phyloP scores from a whole-genome alignment of 2,329 filamentous ascomycete genomes.

The Boeremia lycopersici region DNA sequence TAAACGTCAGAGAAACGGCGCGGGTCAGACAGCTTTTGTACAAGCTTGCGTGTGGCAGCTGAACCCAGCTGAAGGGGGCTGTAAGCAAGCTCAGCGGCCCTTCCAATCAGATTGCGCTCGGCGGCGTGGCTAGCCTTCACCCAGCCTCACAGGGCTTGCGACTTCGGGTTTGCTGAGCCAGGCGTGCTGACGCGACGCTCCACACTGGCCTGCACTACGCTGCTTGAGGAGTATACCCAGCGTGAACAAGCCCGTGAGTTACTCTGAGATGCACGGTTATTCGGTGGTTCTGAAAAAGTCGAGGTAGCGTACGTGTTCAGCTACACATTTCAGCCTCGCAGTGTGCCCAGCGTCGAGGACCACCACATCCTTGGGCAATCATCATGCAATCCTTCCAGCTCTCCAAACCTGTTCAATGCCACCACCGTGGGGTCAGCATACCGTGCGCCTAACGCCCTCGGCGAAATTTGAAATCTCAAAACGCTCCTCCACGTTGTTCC shows the following conservation, averaged over 20 bases:
- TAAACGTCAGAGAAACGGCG: conserved; percentile 9
- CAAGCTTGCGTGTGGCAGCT: conserved; percentile 17
- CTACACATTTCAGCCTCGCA: conserved; percentile 8
- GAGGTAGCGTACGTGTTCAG: conserved; percentile 1
- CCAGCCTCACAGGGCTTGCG: conserved; percentile 32
- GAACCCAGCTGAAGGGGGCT: conserved; percentile 21
- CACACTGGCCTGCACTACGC: conserved; percentile 16
- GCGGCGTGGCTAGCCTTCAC: conserved; percentile 20
- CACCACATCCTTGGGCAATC: conserved; percentile 9
- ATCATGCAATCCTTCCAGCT: not conserved
- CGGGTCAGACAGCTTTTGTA: conserved; percentile 18
- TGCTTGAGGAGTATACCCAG: conserved; percentile 8
- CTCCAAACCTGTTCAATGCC: not conserved
- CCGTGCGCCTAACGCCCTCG: not conserved
- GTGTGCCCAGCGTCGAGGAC: conserved; percentile 2
- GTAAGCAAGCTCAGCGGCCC: conserved; percentile 8
- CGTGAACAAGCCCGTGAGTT: conserved; percentile 1
- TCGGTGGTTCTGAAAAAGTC: not conserved
- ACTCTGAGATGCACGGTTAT: not conserved
- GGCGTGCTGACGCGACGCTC: conserved; percentile 21
- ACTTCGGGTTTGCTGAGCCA: conserved; percentile 15
- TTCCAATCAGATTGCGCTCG: not conserved
- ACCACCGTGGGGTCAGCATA: not conserved
- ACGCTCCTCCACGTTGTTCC: conserved; percentile 2
- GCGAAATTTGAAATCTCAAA: not conserved